Base-by-base conservation (phyloP, 1,284 basidiomycete genomes). In the Austroboletus niveus region DNA sequence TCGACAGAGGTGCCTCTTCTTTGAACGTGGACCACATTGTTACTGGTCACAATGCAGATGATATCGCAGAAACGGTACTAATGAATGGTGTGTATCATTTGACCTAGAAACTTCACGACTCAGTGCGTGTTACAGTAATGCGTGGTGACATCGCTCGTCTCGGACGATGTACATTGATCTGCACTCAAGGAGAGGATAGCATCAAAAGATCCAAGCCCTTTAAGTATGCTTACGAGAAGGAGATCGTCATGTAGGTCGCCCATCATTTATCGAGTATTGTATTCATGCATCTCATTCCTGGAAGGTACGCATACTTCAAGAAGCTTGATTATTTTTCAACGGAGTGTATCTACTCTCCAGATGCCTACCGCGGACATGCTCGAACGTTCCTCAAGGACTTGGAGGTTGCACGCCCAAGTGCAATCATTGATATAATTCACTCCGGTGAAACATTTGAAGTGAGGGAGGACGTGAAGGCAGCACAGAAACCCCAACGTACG, bases 171-270 rank as follows among this genome's bases (percentile, higher is more conserved):
- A 99, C 96, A 0, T 80, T 88, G 42, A 96, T 99, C 53, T 94
- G 92, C 49, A 95, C 95, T 0, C 86, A 93, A 64, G 90, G 91
- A 35, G 93, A 95, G 68, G 92, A 95, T 64, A 96, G 93, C 0
- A 98, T 99, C 68, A 92, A 87, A 69, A 83, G 97, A 43, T 95
- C 92, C 55, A 99, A 99, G 73, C 96, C 96, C 4, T 99, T 99
- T 81, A 99, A 98, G 71, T 95, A 98, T 64, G 89, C 94, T 0
- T 99, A 99, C 66, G 97, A 99, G 74, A 99, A 99, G 74, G 96
- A 99, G 72, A 99, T 99, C 42, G 96, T 99, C 58, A 98, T 99
- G 95, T 92, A 59, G 57, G 82, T 71, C 8, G 8, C 45, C 40
- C 24, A 41, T 53, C 34, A 27, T 36, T 47, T 36, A 34, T 39